Conservation (phyloP, 2,329 filamentous ascomycete genomes). For the Colletotrichum salicis region DNA sequence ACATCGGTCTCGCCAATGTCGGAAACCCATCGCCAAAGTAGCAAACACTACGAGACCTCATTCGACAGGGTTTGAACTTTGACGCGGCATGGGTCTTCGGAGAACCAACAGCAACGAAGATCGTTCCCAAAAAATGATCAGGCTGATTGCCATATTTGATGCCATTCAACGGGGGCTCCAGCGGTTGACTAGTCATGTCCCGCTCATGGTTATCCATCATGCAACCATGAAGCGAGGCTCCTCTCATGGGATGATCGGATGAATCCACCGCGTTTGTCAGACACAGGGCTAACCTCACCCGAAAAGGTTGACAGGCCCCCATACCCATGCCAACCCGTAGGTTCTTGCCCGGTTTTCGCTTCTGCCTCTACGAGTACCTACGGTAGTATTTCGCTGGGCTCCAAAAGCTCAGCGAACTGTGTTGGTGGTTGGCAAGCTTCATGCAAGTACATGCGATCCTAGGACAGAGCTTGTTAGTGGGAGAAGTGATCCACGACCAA, state of each 20-base stretch:
- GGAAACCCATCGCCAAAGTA: no score
- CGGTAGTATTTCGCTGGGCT: constrained; percentile 12
- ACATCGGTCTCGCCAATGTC: background rate
- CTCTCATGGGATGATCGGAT: constrained; percentile 27
- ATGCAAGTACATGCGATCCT: constrained; percentile 25
- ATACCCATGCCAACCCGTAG: constrained; percentile 10
- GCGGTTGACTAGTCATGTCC: constrained; percentile 28
- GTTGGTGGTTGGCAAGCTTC: constrained; percentile 24
- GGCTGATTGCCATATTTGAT: constrained; percentile 23
- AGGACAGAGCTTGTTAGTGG: constrained; percentile 26
- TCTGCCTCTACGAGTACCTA: constrained; percentile 2
- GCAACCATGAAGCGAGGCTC: constrained; percentile 25
- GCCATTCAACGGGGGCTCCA: constrained; percentile 5
- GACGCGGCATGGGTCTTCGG: background rate
- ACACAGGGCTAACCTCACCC: background rate
- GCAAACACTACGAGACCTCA: background rate
- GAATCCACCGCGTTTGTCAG: constrained; percentile 21
- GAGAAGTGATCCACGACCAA: constrained; percentile 13
- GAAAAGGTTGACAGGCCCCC: constrained; percentile 16
- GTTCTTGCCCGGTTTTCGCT: constrained; percentile 14
- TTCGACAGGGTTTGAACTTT: background rate
- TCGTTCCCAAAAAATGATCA: constrained; percentile 16
- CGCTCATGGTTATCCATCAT: constrained; percentile 28
- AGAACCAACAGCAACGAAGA: constrained; percentile 12
- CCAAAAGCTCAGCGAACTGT: constrained; percentile 10